These are phyloP conservation scores for Wickerhamomyces silvicola DNA, from an alignment of 805 yeast species.

Conservation along the genomic window DNA sequence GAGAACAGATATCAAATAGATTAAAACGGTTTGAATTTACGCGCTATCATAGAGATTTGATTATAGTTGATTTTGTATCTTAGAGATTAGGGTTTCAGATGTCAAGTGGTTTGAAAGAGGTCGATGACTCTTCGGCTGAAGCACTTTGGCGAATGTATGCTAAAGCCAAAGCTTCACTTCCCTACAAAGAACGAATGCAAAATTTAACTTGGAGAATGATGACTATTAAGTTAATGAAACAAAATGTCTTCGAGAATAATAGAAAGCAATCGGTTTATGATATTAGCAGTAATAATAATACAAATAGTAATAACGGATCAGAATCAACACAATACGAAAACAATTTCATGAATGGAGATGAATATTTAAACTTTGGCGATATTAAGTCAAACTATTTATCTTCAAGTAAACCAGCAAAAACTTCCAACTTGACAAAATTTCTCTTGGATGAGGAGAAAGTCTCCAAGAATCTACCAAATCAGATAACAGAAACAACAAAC, in stretches of 20 bases:
- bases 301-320: constrained; percentile 1
- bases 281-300: too few relatives aligned
- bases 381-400: not conserved
- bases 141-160: constrained; percentile 79
- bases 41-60: too few relatives aligned
- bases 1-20: too few relatives aligned
- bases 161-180: constrained; percentile 66
- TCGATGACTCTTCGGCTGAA: constrained; percentile 38
- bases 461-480: constrained; percentile 2
- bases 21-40: too few relatives aligned
- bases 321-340: constrained; percentile 3
- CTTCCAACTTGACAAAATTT: constrained; percentile 22
- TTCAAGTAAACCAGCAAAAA: constrained; percentile 4
- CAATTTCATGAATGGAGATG: constrained; percentile 16
- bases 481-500: constrained; percentile 7
- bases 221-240: constrained; percentile 37
- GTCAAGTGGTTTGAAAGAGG: constrained; percentile 7
- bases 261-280: too few relatives aligned
- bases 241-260: not conserved
- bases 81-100: not conserved
- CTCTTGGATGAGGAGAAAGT: constrained; percentile 6
- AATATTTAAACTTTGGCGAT: constrained; percentile 17
- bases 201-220: constrained; percentile 86
- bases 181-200: constrained; percentile 71
- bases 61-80: too few relatives aligned